Evolutionary conservation across 805 yeast genomes (phyloP), one percentile per base, ranked within the genome.

Genomic region (Pichia insulana): DNA sequence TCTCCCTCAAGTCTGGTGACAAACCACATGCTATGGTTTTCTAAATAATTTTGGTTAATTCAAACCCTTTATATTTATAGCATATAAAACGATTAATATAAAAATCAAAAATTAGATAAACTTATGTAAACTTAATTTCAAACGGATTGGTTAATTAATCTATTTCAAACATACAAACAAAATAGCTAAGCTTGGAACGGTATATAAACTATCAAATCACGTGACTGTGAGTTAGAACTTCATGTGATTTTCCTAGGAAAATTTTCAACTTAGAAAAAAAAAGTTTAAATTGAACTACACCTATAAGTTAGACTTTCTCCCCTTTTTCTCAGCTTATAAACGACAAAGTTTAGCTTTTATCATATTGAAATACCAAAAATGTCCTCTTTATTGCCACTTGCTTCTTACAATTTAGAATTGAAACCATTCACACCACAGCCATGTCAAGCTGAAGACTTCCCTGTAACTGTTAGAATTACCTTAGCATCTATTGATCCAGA

Each of bases 1-100:
- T 90, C 89, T 83, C 96, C 60, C 82, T 92, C 74, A 89, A 87
- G 84, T 80, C 77, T 74, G 97, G 97, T 73, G 98, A 90, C 80
- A 87, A 76, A 73, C 98, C 97, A 65, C 97, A 90, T 74, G 80
- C 84, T 69, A 85, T 92, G 83, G 87, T 85, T 78, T 90, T 92
- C 74, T 90, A 88, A 83, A 60, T 40, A 45, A 20, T 19, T 36
- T 36, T 40, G 41, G 34, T 36, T 36, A 36, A 26, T 43, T 40
- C 40, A 40, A 40, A 35, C 42, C 42, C 40, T 47, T 18, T 36
- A 36, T 44, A 42, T 39, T 40, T 40, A 39, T 25, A 34, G 31
- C 34, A 30, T 30, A 36, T 34, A 44, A 44, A 39, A 44, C 37
- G 41, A 44, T 37, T 44, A 41, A 41, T 36, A 41, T 36, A 41